phyloP scores from a whole-genome alignment of 768 basidiomycete species.

The Crepidotus variabilis region DNA sequence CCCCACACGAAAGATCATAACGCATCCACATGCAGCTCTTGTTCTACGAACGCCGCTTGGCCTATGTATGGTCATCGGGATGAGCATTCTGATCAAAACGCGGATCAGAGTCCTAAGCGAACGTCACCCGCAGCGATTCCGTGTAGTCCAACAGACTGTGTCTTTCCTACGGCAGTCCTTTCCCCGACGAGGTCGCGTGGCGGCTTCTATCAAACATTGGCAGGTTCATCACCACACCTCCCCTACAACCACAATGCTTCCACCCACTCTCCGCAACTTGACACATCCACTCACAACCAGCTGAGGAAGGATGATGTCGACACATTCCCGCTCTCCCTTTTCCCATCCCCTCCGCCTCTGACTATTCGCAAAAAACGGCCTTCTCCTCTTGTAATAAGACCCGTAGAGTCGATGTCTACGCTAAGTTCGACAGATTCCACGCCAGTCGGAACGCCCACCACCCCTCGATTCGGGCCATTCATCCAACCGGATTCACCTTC shows the following conservation, averaged over 20 bases:
- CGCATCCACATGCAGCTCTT: not conserved
- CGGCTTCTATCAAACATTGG: not conserved
- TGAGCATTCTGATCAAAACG: not conserved
- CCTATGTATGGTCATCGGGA: not conserved
- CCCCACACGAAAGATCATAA: not conserved
- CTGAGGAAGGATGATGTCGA: not conserved
- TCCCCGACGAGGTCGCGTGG: conserved; percentile 12
- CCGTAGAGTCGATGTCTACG: conserved; percentile 27
- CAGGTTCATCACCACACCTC: not conserved
- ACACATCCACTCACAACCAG: not conserved
- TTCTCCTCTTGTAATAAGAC: conserved; percentile 34
- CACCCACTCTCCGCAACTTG: conserved; percentile 12
- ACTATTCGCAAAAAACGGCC: conserved; percentile 32
- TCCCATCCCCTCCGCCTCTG: conserved; percentile 36
- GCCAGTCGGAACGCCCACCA: conserved; percentile 39
- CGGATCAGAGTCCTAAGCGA: not conserved
- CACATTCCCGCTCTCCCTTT: conserved; percentile 25
- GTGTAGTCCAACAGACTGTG: conserved; percentile 32
- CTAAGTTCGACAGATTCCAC: conserved; percentile 37
- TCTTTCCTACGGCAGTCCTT: conserved; percentile 34
- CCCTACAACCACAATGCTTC: conserved; percentile 2
- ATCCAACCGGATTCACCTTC: conserved; percentile 12
- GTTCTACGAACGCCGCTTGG: not conserved
- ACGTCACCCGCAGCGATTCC: conserved; percentile 1
- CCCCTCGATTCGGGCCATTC: conserved; percentile 19